Base-by-base conservation (phyloP, 1,284 basidiomycete species). In the Pascua guehoae region DNA sequence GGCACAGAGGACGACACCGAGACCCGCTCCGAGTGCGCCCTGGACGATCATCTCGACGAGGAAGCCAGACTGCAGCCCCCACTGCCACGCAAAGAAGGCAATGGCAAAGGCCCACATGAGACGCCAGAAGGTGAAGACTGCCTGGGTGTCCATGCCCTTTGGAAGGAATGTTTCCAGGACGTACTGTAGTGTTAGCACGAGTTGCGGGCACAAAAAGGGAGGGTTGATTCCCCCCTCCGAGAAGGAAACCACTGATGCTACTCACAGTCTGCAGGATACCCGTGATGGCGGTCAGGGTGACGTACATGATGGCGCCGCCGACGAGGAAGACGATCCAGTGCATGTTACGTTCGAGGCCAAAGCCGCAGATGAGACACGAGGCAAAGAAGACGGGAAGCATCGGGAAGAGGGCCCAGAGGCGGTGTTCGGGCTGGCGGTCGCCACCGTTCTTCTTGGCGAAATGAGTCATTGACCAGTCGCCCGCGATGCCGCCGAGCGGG, bases 51-150 rank as follows among this genome's bases (percentile, higher is more conserved):
- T 76, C 5, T 64, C 58, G 40, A 55, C 58, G 14, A 66, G 55
- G 47, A 69, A 72, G 44, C 63, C 65, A 24, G 60, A 17, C 32
- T 59, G 53, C 12, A 59, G 59, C 10, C 67, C 68, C 73, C 73
- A 76, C 41, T 63, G 56, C 41, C 69, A 67, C 10, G 70, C 65
- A 55, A 72, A 77, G 63, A 75, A 76, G 12, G 73, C 66, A 12
- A 71, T 67, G 0, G 65, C 67, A 46, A 78, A 78, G 16, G 71
- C 72, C 64, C 73, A 72, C 16, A 70, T 65, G 54, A 65, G 68
- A 66, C 74, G 75, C 66, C 72, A 72, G 61, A 78, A 74, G 57
- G 70, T 70, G 64, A 75, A 78, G 41, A 71, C 69, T 16, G 73
- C 71, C 51, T 75, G 71, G 12, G 71, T 72, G 56, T 73, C 70